Base-by-base conservation (phyloP, 2,329 filamentous ascomycete species). In the Beauveria asiatica region DNA sequence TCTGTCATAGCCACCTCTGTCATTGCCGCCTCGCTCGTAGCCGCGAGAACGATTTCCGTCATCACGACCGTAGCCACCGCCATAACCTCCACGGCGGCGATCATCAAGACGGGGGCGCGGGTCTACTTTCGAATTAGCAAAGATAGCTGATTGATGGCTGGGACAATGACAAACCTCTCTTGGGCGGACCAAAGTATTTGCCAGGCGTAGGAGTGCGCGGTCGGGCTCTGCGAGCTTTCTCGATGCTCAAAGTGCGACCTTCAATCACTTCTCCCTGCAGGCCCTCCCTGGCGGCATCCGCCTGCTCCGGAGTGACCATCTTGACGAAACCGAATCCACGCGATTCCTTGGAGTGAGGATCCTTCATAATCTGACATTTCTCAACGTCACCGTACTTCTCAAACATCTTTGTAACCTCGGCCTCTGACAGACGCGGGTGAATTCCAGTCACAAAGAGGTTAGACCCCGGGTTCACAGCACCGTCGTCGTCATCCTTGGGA, bases 401-500 rank as follows among this genome's bases (percentile, higher is more conserved):
- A 72, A 99, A 99, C 66, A 99, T 87, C 74, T 92, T 92, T 59
- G 89, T 89, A 63, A 99, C 90, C 72, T 97, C 94, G 17, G 87
- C 83, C 75, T 99, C 94, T 52, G 84, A 87, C 66, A 99, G 84
- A 69, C 90, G 89, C 61, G 94, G 94, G 74, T 97, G 92, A 66
- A 99, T 99, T 68, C 94, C 94, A 65, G 94, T 99, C 66, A 99
- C 94, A 75, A 99, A 99, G 62, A 99, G 88, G 80, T 99, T 99
- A 67, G 94, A 97, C 68, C 94, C 94, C 64, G 92, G 89, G 78
- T 99, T 99, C 71, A 89, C 73, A 64, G 92, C 88, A 67, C 88
- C 89, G 69, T 90, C 88, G 68, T 95, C 91, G 63, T 84, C 90
- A 45, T 79, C 78, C 64, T 73, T 74, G 62, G 73, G 73, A 65